phyloP scores from a whole-genome alignment of 345 rosid species.

The Lenwebbia sp. region DNA sequence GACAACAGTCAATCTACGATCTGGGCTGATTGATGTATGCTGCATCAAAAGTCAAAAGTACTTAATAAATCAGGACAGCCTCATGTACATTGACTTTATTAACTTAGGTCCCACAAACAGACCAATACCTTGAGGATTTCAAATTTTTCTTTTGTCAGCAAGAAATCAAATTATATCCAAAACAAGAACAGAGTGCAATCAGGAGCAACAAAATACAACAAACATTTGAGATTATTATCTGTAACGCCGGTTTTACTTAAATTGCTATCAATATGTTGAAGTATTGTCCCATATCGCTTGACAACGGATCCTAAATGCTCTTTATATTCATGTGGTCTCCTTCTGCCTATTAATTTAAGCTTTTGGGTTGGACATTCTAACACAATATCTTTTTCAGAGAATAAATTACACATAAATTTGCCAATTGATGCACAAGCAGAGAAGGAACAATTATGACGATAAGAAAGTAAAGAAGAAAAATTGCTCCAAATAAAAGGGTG shows the following conservation, averaged over 20 bases:
- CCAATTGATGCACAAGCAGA: neutral
- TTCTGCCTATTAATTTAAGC: no score
- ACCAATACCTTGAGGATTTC: neutral
- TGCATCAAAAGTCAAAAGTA: constrained; percentile 13
- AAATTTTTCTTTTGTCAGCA: neutral
- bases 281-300: no score
- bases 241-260: neutral
- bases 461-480: neutral
- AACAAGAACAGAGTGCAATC: neutral
- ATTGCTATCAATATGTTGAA: neutral
- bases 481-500: neutral
- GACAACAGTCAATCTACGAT: constrained; percentile 26
- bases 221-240: no score
- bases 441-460: neutral
- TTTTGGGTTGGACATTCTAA: no score
- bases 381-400: neutral
- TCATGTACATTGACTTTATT: neutral
- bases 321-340: no score
- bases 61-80: neutral
- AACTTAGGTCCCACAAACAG: neutral
- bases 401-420: neutral
- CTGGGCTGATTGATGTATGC: constrained; percentile 62
- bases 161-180: neutral
- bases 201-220: neutral
- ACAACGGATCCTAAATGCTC: no score